Conservation (phyloP, 1,139 yeast species). For the Hemisphaericaspora xylanilytica region DNA sequence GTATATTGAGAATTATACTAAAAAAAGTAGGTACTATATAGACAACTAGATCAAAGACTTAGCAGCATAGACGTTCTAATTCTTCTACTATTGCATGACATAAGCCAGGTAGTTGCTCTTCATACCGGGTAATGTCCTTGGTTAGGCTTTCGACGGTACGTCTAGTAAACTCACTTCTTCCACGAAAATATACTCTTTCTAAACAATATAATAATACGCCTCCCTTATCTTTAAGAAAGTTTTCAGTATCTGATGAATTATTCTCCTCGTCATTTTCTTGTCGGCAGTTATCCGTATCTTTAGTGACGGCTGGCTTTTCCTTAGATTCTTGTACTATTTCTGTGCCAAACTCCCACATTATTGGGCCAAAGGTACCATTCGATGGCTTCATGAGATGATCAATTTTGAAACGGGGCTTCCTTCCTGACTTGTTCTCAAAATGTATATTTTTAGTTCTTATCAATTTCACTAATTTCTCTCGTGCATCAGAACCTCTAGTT, state of each 20-base stretch:
- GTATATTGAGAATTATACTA: not conserved
- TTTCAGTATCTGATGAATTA: not conserved
- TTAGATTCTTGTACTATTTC: not conserved
- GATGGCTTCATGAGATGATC: not conserved
- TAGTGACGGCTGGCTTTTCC: not conserved
- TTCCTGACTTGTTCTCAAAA: slow-evolving; percentile 6
- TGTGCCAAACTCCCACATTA: slow-evolving; percentile 4
- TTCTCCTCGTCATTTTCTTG: slow-evolving; percentile 1
- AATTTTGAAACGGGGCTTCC: slow-evolving; percentile 13
- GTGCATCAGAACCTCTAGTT: slow-evolving; percentile 16
- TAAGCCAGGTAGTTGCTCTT: slow-evolving; percentile 58
- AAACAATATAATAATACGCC: slow-evolving; percentile 22
- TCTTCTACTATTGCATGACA: slow-evolving; percentile 67
- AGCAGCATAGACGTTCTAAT: slow-evolving; percentile 13
- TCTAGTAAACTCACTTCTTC: slow-evolving; percentile 46
- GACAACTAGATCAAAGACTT: not conserved
- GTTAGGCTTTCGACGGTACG: slow-evolving; percentile 41
- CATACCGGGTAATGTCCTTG: slow-evolving; percentile 40
- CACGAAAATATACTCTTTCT: slow-evolving; percentile 46
- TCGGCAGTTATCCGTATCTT: not conserved
- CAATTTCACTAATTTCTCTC: slow-evolving; percentile 8
- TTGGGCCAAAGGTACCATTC: not conserved
- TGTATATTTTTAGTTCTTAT: slow-evolving; percentile 10
- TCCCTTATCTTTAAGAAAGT: slow-evolving; percentile 3
- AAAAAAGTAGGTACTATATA: not conserved